These are phyloP conservation scores for Aspergillus diversus DNA, from an alignment of 495 filamentous ascomycete species.

Conservation along the genomic window DNA sequence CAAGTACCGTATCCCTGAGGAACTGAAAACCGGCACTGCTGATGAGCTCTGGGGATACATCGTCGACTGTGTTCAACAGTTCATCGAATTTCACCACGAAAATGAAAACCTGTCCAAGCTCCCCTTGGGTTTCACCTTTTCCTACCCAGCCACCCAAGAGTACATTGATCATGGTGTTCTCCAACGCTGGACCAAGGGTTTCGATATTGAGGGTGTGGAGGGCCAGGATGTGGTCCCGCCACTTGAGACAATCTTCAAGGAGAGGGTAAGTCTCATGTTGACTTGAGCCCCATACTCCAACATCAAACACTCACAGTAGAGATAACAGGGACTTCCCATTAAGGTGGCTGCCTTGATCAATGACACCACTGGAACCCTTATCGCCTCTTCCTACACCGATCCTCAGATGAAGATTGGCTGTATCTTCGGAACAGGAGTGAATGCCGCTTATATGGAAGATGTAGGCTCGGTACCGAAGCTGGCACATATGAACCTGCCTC, in stretches of 20 bases:
- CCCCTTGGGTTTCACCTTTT: slow-evolving; percentile 96
- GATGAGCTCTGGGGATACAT: slow-evolving; percentile 98
- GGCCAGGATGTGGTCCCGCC: slow-evolving; percentile 93
- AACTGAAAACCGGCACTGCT: slow-evolving; percentile 85
- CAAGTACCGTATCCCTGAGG: slow-evolving; percentile 96
- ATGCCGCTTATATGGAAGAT: slow-evolving; percentile 97
- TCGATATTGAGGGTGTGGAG: slow-evolving; percentile 96
- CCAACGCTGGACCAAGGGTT: slow-evolving; percentile 98
- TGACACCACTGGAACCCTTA: slow-evolving; percentile 98
- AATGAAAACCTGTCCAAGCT: slow-evolving; percentile 62
- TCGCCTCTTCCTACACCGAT: slow-evolving; percentile 96
- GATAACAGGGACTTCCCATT: slow-evolving; percentile 77
- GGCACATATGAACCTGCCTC: slow-evolving; percentile 87
- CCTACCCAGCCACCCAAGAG: slow-evolving; percentile 93
- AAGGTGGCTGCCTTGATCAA: slow-evolving; percentile 94
- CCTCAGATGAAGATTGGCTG: slow-evolving; percentile 89
- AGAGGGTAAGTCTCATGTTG: slow-evolving; percentile 60
- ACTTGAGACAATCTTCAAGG: slow-evolving; percentile 80
- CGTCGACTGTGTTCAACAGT: slow-evolving; percentile 95
- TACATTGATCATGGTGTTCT: slow-evolving; percentile 95
- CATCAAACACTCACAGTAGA: slow-evolving; percentile 5
- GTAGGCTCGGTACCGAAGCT: slow-evolving; percentile 91
- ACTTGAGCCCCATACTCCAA: background rate
- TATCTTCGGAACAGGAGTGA: slow-evolving; percentile 98
- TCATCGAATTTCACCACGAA: slow-evolving; percentile 89